Conservation (phyloP, 208 protist species). For the Wallacemonas sp. region DNA sequence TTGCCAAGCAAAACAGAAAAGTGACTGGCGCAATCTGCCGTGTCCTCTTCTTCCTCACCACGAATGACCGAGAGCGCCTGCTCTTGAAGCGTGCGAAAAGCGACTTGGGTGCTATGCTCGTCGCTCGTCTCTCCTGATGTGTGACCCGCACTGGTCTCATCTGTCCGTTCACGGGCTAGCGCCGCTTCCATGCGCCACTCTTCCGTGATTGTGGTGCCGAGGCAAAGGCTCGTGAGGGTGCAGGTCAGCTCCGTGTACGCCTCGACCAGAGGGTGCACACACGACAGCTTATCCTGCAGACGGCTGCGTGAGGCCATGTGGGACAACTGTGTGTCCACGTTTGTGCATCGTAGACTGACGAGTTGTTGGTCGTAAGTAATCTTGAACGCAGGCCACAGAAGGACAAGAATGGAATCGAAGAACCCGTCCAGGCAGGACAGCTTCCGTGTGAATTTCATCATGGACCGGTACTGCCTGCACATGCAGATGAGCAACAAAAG, state of each 20-base stretch:
- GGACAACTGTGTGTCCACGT: not conserved
- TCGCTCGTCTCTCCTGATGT: not conserved
- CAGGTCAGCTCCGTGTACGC: slow-evolving; percentile 40
- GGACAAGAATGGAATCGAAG: slow-evolving; percentile 71
- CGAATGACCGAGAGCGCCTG: slow-evolving; percentile 56
- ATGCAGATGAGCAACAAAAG: slow-evolving; percentile 73
- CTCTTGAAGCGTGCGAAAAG: slow-evolving; percentile 21
- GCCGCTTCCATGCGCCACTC: not conserved
- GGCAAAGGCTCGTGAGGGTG: slow-evolving; percentile 34
- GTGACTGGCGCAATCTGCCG: slow-evolving; percentile 53
- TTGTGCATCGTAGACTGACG: slow-evolving; percentile 44
- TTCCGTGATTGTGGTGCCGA: slow-evolving; percentile 24
- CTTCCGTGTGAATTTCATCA: slow-evolving; percentile 68
- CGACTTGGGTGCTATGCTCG: not conserved
- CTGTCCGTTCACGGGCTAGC: slow-evolving; percentile 13
- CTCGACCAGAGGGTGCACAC: slow-evolving; percentile 59
- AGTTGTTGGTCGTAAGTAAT: slow-evolving; percentile 68
- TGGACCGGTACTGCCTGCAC: slow-evolving; percentile 75
- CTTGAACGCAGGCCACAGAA: slow-evolving; percentile 84
- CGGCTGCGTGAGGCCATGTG: slow-evolving; percentile 16
- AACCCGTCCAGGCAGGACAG: slow-evolving; percentile 81
- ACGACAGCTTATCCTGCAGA: slow-evolving; percentile 29
- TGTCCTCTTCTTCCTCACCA: slow-evolving; percentile 54
- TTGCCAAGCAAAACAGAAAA: slow-evolving; percentile 64
- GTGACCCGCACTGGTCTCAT: not conserved